Conservation (phyloP, 2,329 filamentous ascomycete species). For the Fusarium circinatum region DNA sequence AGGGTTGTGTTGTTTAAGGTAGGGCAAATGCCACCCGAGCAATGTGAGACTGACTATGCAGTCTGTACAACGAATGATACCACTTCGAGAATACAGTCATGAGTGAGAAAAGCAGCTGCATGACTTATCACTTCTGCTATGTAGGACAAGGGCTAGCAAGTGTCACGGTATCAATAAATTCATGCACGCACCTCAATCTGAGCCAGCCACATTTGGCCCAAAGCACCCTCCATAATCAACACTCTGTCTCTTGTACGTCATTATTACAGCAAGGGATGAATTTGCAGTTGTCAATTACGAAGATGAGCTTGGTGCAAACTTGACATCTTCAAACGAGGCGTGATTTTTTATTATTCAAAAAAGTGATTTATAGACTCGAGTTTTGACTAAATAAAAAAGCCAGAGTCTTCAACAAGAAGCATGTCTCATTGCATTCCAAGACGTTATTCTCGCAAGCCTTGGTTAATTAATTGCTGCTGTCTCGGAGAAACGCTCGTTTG, state of each 20-base stretch:
- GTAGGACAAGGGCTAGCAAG: not conserved
- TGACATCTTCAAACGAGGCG: not conserved
- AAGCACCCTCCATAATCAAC: not conserved
- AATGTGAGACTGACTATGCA: not conserved
- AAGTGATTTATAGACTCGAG: not conserved
- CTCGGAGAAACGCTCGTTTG: not conserved
- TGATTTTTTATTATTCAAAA: not conserved
- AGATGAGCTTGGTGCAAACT: not conserved
- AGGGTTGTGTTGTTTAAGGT: not conserved
- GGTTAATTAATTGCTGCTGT: not conserved
- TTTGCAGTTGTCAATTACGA: not conserved
- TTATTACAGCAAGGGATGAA: conserved; percentile 15
- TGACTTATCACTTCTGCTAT: not conserved
- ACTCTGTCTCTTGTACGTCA: conserved; percentile 1
- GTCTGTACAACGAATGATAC: not conserved
- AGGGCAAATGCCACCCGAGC: not conserved
- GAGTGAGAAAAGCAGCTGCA: not conserved
- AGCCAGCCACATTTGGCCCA: conserved; percentile 19
- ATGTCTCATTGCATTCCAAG: conserved; percentile 24
- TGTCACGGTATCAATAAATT: not conserved
- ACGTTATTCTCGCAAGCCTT: conserved; percentile 11
- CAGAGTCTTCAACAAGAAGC: conserved; percentile 13
- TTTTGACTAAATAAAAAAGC: not conserved
- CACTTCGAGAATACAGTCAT: not conserved
- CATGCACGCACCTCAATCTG: not conserved